Percentiles rank a stretch among this genome's conserved stretches.
Evolutionary conservation across 305 asterid species (phyloP).

Genomic region (Stenogyne calaminthoides): DNA sequence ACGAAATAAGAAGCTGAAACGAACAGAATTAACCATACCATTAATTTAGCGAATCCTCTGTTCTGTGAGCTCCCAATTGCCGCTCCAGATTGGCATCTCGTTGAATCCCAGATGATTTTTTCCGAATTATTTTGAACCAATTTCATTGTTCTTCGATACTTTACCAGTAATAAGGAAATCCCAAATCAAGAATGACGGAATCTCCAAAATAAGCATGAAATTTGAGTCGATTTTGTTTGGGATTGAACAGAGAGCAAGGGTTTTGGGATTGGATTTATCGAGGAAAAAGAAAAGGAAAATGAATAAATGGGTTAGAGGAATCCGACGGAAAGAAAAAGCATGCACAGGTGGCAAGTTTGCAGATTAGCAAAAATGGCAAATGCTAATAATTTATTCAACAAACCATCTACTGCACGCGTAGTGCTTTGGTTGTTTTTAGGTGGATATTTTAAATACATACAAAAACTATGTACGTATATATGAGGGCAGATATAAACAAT

Average conservation of each 20-base stretch:
- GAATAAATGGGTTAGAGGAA: not conserved
- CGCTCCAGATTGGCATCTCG: slow-evolving; percentile 41
- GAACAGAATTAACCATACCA: slow-evolving; percentile 55
- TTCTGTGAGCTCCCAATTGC: slow-evolving; percentile 28
- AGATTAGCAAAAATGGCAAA: slow-evolving; percentile 1
- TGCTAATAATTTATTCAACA: not conserved
- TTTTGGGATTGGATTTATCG: slow-evolving; percentile 6
- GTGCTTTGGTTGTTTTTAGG: no score
- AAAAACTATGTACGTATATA: no score
- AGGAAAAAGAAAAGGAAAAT: not conserved
- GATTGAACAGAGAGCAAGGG: not conserved
- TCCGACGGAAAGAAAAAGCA: slow-evolving; percentile 29
- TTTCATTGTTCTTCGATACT: slow-evolving; percentile 41
- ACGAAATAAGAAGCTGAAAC: slow-evolving; percentile 53
- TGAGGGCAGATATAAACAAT: no score
- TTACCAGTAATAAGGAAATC: not conserved
- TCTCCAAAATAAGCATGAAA: not conserved
- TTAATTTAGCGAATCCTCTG: slow-evolving; percentile 45
- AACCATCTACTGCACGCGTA: not conserved
- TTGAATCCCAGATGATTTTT: slow-evolving; percentile 54
- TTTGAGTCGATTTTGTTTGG: not conserved
- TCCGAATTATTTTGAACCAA: slow-evolving; percentile 47
- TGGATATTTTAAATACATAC: no score
- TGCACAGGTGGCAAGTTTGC: slow-evolving; percentile 50
- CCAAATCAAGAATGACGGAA: not conserved